Percentiles rank a stretch among this genome's conserved stretches.
These are phyloP conservation scores for Pythium apleroticum DNA, from an alignment of 352 stramenopile genomes.

Conservation along the genomic window DNA sequence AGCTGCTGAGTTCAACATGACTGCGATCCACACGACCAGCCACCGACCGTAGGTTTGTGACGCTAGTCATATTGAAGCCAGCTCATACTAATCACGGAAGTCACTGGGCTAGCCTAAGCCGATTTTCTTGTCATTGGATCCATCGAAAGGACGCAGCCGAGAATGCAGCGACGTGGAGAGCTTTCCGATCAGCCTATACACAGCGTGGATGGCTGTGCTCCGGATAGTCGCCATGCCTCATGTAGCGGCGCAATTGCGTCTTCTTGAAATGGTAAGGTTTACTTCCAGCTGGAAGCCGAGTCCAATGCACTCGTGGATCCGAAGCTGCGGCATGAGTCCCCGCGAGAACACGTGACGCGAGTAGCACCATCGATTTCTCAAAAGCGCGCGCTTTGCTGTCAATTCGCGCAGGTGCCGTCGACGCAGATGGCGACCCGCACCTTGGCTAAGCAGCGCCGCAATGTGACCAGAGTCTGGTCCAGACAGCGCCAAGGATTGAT, in stretches of 20 bases:
- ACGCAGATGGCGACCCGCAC: background rate
- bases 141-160: background rate
- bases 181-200: background rate
- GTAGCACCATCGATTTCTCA: background rate
- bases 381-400: background rate
- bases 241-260: background rate
- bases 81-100: background rate
- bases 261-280: background rate
- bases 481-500: background rate
- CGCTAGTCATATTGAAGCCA: background rate
- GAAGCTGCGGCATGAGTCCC: background rate
- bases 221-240: background rate
- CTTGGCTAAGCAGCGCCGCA: background rate
- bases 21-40: background rate
- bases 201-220: background rate
- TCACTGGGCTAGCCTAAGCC: too few relatives aligned
- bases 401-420: background rate
- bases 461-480: too few relatives aligned
- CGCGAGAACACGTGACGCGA: background rate
- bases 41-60: background rate
- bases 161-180: background rate
- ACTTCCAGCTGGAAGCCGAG: background rate
- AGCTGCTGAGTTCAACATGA: slow-evolving; percentile 9
- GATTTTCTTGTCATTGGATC: background rate
- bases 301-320: background rate